Evolutionary conservation across 805 yeast genomes (phyloP), one percentile per base, ranked within the genome.

Genomic region (Saccharomycopsis fermentans): DNA sequence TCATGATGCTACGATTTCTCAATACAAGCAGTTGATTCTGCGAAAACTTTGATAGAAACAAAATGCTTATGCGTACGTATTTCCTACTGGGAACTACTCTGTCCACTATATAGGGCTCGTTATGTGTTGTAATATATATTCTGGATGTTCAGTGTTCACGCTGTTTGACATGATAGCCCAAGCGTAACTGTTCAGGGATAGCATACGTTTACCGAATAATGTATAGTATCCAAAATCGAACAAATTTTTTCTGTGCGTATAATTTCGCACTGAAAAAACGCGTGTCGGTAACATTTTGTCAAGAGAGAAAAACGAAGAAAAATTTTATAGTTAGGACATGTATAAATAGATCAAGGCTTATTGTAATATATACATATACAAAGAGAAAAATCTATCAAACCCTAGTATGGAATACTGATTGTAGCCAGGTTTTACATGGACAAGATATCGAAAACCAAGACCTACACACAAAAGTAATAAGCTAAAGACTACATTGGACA

Each of bases 1-100:
- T 16, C 4, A 56, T 56, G 52, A 43, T 56, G 29, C 32, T 56
- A n/a, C 34, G 12, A 4, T 56, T 34, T 40, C 40, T 55, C 26
- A 55, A 52, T 21, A 8, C 50, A 21, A 29, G 24, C 12, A 21
- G 17, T 8, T 43, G 50, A 43, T 43, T 11, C 16, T 8, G 16
- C 2, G 24, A 26, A 43, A 21, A 2, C 17, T 6, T 19, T 6
- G 8, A 40, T 17, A 40, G 9, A 9, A 29, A n/a, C n/a, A n/a
- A n/a, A n/a, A n/a, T n/a, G n/a, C n/a, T n/a, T n/a, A n/a, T n/a
- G n/a, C n/a, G n/a, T n/a, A n/a, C n/a, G n/a, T n/a, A n/a, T n/a
- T n/a, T n/a, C n/a, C n/a, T n/a, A n/a, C n/a, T n/a, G n/a, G n/a
- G n/a, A n/a, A n/a, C n/a, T n/a, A n/a, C n/a, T n/a, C n/a, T n/a